Evolutionary conservation across 169 alveolate species (phyloP).

Genomic region (Hepatocystis sp.): DNA sequence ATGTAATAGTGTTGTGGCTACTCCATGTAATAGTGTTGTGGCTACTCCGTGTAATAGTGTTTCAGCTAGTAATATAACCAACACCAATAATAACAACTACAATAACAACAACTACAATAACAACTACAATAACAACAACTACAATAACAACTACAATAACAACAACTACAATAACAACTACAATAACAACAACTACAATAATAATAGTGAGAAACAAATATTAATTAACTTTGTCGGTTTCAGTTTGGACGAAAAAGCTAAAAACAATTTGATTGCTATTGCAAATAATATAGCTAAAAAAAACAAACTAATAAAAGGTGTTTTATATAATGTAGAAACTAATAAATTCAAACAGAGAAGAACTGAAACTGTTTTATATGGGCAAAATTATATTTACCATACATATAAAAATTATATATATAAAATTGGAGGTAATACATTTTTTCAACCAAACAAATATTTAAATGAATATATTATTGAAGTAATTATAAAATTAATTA

Average conservation of each 20-base stretch:
- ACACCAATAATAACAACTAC: too few relatives aligned
- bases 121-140: too few relatives aligned
- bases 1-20: too few relatives aligned
- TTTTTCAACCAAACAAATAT: constrained; percentile 71
- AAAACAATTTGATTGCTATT: constrained; percentile 25
- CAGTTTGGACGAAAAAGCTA: constrained; percentile 27
- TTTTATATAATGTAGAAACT: constrained; percentile 60
- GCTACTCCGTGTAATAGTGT: too few relatives aligned
- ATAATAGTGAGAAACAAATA: constrained; percentile 51
- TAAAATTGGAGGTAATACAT: constrained; percentile 73
- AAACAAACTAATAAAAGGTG: constrained; percentile 47
- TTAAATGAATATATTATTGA: constrained; percentile 60
- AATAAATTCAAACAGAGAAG: constrained; percentile 66
- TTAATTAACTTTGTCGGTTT: constrained; percentile 55
- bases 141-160: too few relatives aligned
- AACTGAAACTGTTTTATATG: constrained; percentile 58
- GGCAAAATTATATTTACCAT: constrained; percentile 67
- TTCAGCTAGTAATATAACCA: too few relatives aligned
- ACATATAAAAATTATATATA: constrained; percentile 34
- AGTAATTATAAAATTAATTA: constrained; percentile 52
- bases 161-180: too few relatives aligned
- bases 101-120: too few relatives aligned
- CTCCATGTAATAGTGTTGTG: too few relatives aligned
- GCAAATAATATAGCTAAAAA: constrained; percentile 37
- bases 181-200: too few relatives aligned